Conservation (phyloP, 805 yeast genomes). For the Candida koratica region DNA sequence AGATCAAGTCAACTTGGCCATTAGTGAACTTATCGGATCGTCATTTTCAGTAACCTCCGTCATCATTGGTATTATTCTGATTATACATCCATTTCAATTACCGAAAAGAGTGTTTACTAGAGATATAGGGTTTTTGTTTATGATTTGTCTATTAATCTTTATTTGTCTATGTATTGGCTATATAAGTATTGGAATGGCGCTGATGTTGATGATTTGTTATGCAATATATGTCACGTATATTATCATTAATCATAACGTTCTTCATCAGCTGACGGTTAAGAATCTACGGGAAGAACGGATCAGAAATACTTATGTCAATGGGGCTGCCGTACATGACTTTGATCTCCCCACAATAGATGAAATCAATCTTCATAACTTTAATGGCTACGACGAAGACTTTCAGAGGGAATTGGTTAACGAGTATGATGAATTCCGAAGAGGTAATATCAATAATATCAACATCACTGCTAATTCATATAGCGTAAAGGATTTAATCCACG, state of each 20-base stretch:
- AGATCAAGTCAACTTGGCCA: slow-evolving; percentile 71
- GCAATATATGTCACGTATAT: slow-evolving; percentile 51
- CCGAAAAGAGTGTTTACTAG: slow-evolving; percentile 48
- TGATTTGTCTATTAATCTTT: slow-evolving; percentile 48
- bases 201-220: slow-evolving; percentile 55
- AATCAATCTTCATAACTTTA: slow-evolving; percentile 12
- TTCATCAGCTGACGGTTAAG: slow-evolving; percentile 15
- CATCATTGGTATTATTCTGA: slow-evolving; percentile 74
- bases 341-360: slow-evolving; percentile 29
- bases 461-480: slow-evolving; percentile 18
- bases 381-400: slow-evolving; percentile 13
- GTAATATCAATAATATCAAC: slow-evolving; percentile 11
- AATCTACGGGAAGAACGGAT: slow-evolving; percentile 20
- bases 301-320: slow-evolving; percentile 19
- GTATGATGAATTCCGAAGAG: slow-evolving; percentile 12
- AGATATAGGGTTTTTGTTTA: slow-evolving; percentile 57
- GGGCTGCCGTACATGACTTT: not conserved
- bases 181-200: slow-evolving; percentile 53
- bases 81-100: slow-evolving; percentile 61
- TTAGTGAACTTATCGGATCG: slow-evolving; percentile 91
- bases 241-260: slow-evolving; percentile 27
- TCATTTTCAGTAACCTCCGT: slow-evolving; percentile 77
- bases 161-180: slow-evolving; percentile 52
- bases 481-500: slow-evolving; percentile 28
- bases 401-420: slow-evolving; percentile 14